Base-by-base conservation (phyloP, 805 yeast species). In the Cephaloascus albidus region DNA sequence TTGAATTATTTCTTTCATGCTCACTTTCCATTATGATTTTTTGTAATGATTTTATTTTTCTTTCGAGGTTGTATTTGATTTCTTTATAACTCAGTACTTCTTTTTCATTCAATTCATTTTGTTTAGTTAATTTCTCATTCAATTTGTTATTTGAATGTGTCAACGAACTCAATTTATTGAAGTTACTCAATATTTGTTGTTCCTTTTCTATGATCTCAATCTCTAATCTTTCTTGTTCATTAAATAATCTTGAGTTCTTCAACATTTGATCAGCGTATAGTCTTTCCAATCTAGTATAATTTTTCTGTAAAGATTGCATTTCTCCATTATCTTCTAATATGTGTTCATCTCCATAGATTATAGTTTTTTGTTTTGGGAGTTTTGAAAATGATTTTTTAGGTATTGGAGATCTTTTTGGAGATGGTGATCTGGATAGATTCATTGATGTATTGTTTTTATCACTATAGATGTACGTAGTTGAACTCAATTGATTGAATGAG, bases 161-260 rank as follows among this genome's bases (percentile, higher is more conserved):
- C 18, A 61, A 43, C 30, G 50, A 59, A 38, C 53, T 51, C 8
- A 61, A 49, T 38, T 51, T 44, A 12, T 40, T 45, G 3, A 51
- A 44, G 33, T 53, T 53, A 10, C 37, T 18, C 17, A 53, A 46
- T 8, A 57, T 26, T 19, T 52, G 53, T 35, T 47, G 46, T 35
- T 59, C 62, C 37, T 55, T 60, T 10, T 39, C 17, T 19, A 44
- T 37, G 4, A 68, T 36, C 28, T 63, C 70, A 30, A 45, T 36
- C 37, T 63, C 66, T 10, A 61, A 44, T 36, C 55, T 49, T 40
- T 64, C 69, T 39, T 54, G 53, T 33, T 64, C 68, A n/a, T 51
- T 50, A 12, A 50, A 45, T 3, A 58, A 44, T 18, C 53, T 52
- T 36, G 59, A 58, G 16, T 54, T 52, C 10, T 50, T 46, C 10